Percentiles rank a stretch among this genome's conserved stretches.
These are phyloP conservation scores for Cutaneotrichosporon sp. DNA, from an alignment of 1,284 basidiomycete species.

Conservation along the genomic window DNA sequence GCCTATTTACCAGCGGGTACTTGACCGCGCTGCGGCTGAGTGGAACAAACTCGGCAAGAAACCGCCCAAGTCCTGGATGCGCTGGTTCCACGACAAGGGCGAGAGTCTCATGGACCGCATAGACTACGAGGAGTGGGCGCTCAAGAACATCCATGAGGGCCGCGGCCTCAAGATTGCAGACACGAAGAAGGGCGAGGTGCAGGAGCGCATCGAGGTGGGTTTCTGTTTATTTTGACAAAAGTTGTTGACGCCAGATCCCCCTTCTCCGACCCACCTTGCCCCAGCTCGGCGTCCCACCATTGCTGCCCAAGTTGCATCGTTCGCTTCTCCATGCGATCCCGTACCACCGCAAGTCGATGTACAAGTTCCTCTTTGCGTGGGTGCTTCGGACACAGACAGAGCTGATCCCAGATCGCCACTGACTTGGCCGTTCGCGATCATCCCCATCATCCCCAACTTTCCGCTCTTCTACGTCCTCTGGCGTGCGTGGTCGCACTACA, in stretches of 20 bases:
- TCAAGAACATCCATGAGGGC: constrained; percentile 37
- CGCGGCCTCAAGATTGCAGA: constrained; percentile 32
- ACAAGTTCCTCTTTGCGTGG: constrained; percentile 31
- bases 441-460: constrained; percentile 51
- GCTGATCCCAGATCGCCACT: constrained; percentile 30
- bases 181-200: constrained; percentile 22
- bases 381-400: neutral
- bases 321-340: constrained; percentile 40
- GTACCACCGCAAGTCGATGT: constrained; percentile 43
- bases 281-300: constrained; percentile 22
- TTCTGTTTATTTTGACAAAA: neutral
- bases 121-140: constrained; percentile 47
- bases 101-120: constrained; percentile 48
- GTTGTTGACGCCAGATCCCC: constrained; percentile 30
- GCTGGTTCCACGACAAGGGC: constrained; percentile 43
- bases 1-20: constrained; percentile 18
- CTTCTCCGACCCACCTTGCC: constrained; percentile 34
- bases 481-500: constrained; percentile 51
- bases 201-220: constrained; percentile 32
- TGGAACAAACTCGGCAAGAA: constrained; percentile 44
- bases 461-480: constrained; percentile 52
- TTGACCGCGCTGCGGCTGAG: constrained; percentile 34
- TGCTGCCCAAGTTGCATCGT: constrained; percentile 41
- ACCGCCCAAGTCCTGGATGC: constrained; percentile 38
- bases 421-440: constrained; percentile 48